phyloP scores from a whole-genome alignment of 441 rosid species.

The Euphorbia celastroides region DNA sequence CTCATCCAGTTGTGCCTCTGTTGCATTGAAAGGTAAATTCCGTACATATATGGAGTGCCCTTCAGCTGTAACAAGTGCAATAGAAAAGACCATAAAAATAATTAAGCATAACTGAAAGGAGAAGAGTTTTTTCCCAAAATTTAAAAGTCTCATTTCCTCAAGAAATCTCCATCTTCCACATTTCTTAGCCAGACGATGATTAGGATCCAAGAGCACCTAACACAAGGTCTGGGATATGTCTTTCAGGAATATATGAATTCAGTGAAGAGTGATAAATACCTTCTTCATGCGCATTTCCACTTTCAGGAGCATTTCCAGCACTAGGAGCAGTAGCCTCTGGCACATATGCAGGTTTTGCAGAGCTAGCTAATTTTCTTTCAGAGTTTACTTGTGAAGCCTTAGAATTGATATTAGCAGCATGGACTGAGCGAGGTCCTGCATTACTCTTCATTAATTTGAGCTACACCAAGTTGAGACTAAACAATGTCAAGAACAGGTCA shows the following conservation, averaged over 20 bases:
- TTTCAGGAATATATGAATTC: constrained; percentile 6
- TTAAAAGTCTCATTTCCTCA: neutral
- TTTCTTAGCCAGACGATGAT: neutral
- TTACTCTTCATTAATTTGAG: constrained; percentile 57
- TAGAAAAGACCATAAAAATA: constrained; percentile 1
- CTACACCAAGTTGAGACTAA: constrained; percentile 31
- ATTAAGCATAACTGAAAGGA: constrained; percentile 11
- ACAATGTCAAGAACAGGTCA: constrained; percentile 11
- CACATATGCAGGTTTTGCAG: constrained; percentile 36
- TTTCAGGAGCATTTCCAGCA: constrained; percentile 46
- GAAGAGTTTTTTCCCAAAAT: neutral
- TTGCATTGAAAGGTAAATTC: constrained; percentile 66
- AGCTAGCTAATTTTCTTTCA: constrained; percentile 26
- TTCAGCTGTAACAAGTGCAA: constrained; percentile 44
- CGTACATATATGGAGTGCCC: constrained; percentile 74
- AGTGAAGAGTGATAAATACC: constrained; percentile 31
- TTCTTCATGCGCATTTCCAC: constrained; percentile 48
- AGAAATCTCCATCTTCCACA: constrained; percentile 1
- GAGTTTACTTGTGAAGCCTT: constrained; percentile 32
- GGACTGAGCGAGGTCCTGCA: constrained; percentile 32
- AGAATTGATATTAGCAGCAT: constrained; percentile 29
- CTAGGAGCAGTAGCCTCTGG: constrained; percentile 28
- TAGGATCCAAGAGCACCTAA: constrained; percentile 7
- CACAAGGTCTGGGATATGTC: neutral
- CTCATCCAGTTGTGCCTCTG: constrained; percentile 66